These are phyloP conservation scores for Euryodendron excelsum DNA, from an alignment of 148 eudicot species.

Conservation along the genomic window DNA sequence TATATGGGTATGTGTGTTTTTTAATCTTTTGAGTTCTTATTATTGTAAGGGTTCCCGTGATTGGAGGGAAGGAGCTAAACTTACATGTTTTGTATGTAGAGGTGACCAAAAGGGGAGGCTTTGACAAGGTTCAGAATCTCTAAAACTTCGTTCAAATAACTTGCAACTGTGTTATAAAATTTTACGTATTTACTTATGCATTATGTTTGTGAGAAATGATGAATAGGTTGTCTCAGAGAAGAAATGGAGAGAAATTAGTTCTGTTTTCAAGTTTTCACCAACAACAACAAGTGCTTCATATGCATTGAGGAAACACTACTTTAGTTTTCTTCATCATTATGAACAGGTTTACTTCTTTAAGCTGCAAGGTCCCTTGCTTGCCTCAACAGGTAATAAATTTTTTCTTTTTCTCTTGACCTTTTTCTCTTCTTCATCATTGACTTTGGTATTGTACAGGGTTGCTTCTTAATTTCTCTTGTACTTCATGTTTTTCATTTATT, in stretches of 20 bases:
- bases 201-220: neutral
- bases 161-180: neutral
- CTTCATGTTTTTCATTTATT: neutral
- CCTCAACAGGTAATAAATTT: constrained; percentile 12
- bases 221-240: constrained; percentile 58
- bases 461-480: neutral
- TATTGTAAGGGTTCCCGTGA: constrained; percentile 56
- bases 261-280: constrained; percentile 44
- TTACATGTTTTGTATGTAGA: constrained; percentile 57
- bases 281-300: constrained; percentile 76
- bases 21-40: neutral
- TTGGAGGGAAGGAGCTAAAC: constrained; percentile 59
- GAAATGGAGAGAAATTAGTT: constrained; percentile 72
- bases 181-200: neutral
- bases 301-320: constrained; percentile 64
- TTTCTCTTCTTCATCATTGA: neutral
- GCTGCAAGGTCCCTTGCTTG: constrained; percentile 26
- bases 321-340: constrained; percentile 47
- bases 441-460: neutral
- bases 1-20: neutral
- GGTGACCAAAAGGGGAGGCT: constrained; percentile 68
- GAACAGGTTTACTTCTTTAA: constrained; percentile 70
- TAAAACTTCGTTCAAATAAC: neutral
- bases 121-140: constrained; percentile 41
- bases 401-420: neutral